A percentile compares a stretch with the other conserved stretches of the same genome.
Evolutionary conservation across 352 stramenopile genomes (phyloP).

Genomic region (Blastocystis sp.): DNA sequence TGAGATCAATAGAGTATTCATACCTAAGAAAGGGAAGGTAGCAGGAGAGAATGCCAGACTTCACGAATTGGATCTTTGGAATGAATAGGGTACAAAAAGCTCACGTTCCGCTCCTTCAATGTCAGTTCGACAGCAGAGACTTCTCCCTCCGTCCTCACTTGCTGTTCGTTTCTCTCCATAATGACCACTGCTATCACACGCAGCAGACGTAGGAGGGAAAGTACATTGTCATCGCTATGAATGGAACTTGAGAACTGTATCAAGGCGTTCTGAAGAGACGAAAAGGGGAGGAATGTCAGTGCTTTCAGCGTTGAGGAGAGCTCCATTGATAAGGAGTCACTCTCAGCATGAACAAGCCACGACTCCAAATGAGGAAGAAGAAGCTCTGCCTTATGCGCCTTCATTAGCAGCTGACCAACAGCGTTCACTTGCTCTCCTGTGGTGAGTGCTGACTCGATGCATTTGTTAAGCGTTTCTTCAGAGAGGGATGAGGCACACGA

Average conservation of each 20-base stretch:
- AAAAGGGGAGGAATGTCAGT: not conserved
- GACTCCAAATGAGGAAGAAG: too few relatives aligned
- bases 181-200: not conserved
- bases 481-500: too few relatives aligned
- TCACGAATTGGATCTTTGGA: not conserved
- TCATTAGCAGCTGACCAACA: too few relatives aligned
- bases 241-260: not conserved
- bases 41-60: slow-evolving; percentile 10
- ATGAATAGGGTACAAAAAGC: not conserved
- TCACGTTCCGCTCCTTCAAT: not conserved
- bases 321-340: not conserved
- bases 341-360: not conserved
- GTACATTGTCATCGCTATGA: not conserved
- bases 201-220: not conserved
- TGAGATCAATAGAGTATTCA: not conserved
- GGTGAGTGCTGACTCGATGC: too few relatives aligned
- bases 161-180: not conserved
- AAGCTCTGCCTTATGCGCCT: too few relatives aligned
- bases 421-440: too few relatives aligned
- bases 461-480: too few relatives aligned
- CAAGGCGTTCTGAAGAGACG: not conserved
- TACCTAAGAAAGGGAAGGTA: not conserved
- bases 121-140: too few relatives aligned
- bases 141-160: not conserved
- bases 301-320: not conserved